Base-by-base conservation (phyloP, 768 basidiomycete species). In the Tricholoma matsutake region DNA sequence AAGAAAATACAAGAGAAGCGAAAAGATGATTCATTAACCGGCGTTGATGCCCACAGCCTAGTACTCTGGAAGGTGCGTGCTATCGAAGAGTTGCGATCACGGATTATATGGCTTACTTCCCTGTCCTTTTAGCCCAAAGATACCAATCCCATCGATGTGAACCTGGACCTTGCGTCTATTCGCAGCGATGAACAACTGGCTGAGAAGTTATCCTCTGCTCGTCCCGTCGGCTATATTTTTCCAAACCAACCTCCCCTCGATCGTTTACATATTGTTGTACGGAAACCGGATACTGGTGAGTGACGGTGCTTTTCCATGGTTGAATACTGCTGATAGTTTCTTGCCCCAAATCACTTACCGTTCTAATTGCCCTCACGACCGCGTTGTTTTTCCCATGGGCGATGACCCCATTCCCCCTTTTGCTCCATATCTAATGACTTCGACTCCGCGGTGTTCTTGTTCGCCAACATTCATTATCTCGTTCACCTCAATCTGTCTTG, bases 201-300 rank as follows among this genome's bases (percentile, higher is more conserved):
- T n/a, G n/a, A n/a, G n/a, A n/a, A n/a, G n/a, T n/a, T n/a, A n/a
- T n/a, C n/a, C n/a, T n/a, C n/a, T n/a, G n/a, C n/a, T n/a, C n/a
- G n/a, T n/a, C n/a, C n/a, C n/a, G n/a, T n/a, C n/a, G n/a, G n/a
- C n/a, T n/a, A n/a, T n/a, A n/a, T 51, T 28, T 51, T 51, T 16
- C 60, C 60, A 61, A 31, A 57, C 32, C 60, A 61, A 61, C 60
- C 60, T 52, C 47, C 49, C 56, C 45, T 47, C 45, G 45, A 47
- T 25, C 45, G 45, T 61, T 56, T 61, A 57, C 60, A 54, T 47
- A 61, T 61, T 57, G 20, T 61, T 61, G 60, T 61, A 57, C 49
- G 49, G 49, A 28, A 51, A 29, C 14, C 49, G 28, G 28, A 51
- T 51, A 51, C 49, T 29, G 25, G 49, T 51, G 28, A 51, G 45